Base-by-base conservation (phyloP, 345 rosid genomes). In the Anastatica hierochuntica region DNA sequence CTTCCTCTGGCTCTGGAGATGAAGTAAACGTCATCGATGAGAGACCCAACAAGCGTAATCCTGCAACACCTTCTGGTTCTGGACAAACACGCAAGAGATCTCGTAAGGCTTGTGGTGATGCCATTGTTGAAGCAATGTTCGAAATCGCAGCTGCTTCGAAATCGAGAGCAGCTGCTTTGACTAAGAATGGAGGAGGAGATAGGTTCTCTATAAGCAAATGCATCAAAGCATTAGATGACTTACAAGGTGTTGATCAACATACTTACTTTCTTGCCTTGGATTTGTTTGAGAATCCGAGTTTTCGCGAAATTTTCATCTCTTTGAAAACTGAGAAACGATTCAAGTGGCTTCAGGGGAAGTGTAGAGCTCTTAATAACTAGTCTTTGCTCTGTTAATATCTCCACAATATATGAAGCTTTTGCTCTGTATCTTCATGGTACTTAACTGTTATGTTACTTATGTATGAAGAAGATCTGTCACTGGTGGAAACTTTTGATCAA, bases 121-220 rank as follows among this genome's bases (percentile, higher is more conserved):
- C 94, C 34, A 85, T 80, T 26, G 94, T 81, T 23, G 97, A 90
- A 40, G 97, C 95, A 13, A 86, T 83, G 94, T 77, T 86, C 4
- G 90, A 83, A 69, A 90, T 90, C 21, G 95, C 95, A 1, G 83
- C 90, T 44, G 94, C 83, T 53, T 90, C 82, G 1, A 82, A 79
- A 61, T 73, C 74, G 86, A 80, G 94, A 77, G 85, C 90, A 0
- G 75, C 86, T 3, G 77, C 86, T 18, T 75, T 83, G 45, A 59
- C 74, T 48, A 85, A 74, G 74, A 81, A 66, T 6, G 85, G 3
- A 3, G 27, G 6, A 3, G 27, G 73, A 29, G 97, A 85, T 19
- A 79, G 76, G 14, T 83, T 79, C 74, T 85, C 95, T 7, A 81
- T 85, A 14, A 83, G 87, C 81, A 83, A 79, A 68, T 89, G 97